Conservation (phyloP, 352 stramenopile genomes). For the Phytophthora foliorum region DNA sequence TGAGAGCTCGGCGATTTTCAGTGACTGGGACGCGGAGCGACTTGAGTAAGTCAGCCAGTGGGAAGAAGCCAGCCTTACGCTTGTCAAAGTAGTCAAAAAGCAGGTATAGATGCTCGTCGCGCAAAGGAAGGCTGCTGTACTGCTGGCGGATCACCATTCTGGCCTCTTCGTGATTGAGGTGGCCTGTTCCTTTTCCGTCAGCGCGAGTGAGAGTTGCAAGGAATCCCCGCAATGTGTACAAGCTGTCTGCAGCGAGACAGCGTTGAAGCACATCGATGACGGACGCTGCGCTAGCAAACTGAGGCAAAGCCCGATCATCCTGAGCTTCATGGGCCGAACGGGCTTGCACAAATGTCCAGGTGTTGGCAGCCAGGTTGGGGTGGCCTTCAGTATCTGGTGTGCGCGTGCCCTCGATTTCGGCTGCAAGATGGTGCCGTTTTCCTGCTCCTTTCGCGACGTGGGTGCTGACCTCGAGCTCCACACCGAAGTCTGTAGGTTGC, state of each 20-base stretch:
- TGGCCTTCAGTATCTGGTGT: slow-evolving; percentile 77
- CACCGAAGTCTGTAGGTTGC: slow-evolving; percentile 82
- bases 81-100: slow-evolving; percentile 80
- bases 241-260: slow-evolving; percentile 61
- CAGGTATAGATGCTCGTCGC: slow-evolving; percentile 81
- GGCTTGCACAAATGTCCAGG: slow-evolving; percentile 75
- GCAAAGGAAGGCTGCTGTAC: slow-evolving; percentile 56
- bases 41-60: slow-evolving; percentile 52
- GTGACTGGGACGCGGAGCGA: slow-evolving; percentile 52
- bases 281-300: slow-evolving; percentile 48
- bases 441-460: slow-evolving; percentile 54
- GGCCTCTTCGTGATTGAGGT: slow-evolving; percentile 72
- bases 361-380: slow-evolving; percentile 57
- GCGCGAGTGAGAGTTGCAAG: slow-evolving; percentile 50
- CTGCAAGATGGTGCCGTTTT: slow-evolving; percentile 78
- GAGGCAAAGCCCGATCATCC: slow-evolving; percentile 57
- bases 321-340: slow-evolving; percentile 43
- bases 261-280: slow-evolving; percentile 63
- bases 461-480: slow-evolving; percentile 80
- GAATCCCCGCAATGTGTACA: slow-evolving; percentile 72
- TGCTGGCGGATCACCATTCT: slow-evolving; percentile 71
- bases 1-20: slow-evolving; percentile 41
- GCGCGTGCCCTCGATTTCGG: slow-evolving; percentile 63
- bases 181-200: slow-evolving; percentile 57
- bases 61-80: slow-evolving; percentile 70